These are phyloP conservation scores for Collybiopsis confluens DNA, from an alignment of 768 basidiomycete genomes.

Conservation along the genomic window DNA sequence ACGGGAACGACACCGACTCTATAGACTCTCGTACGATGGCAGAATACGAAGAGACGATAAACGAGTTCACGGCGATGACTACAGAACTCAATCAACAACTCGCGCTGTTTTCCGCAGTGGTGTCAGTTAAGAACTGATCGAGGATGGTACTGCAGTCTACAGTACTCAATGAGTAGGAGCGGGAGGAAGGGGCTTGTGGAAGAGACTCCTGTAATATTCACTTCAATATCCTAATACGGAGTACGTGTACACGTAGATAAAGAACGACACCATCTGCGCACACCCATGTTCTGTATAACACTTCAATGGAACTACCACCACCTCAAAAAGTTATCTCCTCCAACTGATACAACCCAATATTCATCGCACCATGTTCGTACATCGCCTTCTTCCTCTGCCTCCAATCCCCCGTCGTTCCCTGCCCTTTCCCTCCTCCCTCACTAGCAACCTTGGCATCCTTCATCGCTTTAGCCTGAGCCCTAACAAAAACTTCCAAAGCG, in stretches of 20 bases:
- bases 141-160: background rate
- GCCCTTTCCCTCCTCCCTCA: background rate
- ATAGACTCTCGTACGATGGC: background rate
- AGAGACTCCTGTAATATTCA: no score
- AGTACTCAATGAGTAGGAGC: no score
- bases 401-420: constrained; percentile 39
- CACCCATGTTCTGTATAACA: background rate
- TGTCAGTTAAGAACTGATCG: background rate
- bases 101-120: background rate
- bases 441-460: constrained; percentile 27
- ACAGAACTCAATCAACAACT: constrained; percentile 1
- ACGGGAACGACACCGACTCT: no score
- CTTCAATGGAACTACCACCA: no score
- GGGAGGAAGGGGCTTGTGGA: background rate
- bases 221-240: background rate
- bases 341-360: constrained; percentile 64
- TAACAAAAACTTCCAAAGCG: constrained; percentile 57
- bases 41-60: background rate
- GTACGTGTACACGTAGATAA: background rate
- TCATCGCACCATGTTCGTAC: constrained; percentile 47
- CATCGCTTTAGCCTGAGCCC: constrained; percentile 44
- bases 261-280: background rate
- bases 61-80: background rate
- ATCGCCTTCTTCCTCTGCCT: constrained; percentile 48
- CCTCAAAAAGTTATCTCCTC: constrained; percentile 63